These are phyloP conservation scores for Cnidoscolus chayamansa DNA, from an alignment of 441 rosid genomes.

Conservation along the genomic window DNA sequence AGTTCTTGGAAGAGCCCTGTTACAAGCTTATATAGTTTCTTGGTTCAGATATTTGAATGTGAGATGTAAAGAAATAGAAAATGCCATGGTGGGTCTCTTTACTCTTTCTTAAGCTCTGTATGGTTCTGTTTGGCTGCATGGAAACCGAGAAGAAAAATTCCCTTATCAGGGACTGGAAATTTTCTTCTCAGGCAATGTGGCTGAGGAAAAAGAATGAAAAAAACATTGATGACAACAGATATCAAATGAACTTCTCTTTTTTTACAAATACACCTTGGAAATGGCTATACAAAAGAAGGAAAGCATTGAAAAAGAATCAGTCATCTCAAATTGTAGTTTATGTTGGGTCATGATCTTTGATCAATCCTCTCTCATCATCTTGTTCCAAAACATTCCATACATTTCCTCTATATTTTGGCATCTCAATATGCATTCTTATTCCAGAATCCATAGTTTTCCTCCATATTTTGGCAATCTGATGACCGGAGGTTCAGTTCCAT, in stretches of 20 bases:
- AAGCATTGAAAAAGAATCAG: slow-evolving; percentile 33
- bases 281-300: slow-evolving; percentile 26
- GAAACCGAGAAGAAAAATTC: too few species aligned
- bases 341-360: slow-evolving; percentile 25
- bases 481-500: neutral
- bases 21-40: too few species aligned
- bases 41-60: too few species aligned
- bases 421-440: neutral
- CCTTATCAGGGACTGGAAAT: too few species aligned
- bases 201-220: neutral
- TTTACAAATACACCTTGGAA: slow-evolving; percentile 37
- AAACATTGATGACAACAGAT: slow-evolving; percentile 36
- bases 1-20: too few species aligned
- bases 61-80: too few species aligned
- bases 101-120: too few species aligned
- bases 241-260: slow-evolving; percentile 19
- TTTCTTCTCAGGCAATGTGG: neutral
- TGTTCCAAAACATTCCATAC: slow-evolving; percentile 19
- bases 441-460: slow-evolving; percentile 21
- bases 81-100: too few species aligned
- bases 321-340: slow-evolving; percentile 29
- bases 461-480: slow-evolving; percentile 13
- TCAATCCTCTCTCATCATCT: slow-evolving; percentile 14
- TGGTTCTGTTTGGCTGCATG: too few species aligned
- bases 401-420: slow-evolving; percentile 22